Conservation (phyloP, 345 rosid species). For the Balakata baccata region DNA sequence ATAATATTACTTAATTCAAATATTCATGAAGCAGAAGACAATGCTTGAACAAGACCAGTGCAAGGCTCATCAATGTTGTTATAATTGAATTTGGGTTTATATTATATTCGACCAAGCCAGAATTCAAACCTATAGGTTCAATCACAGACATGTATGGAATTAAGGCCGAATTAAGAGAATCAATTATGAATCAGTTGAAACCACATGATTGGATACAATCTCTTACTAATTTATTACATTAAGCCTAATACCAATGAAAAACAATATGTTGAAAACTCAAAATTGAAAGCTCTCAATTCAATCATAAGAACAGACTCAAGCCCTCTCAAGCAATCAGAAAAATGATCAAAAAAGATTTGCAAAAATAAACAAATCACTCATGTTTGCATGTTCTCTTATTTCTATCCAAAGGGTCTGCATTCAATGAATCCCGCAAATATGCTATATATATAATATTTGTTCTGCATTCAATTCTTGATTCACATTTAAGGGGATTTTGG, state of each 20-base stretch:
- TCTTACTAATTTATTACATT: background rate
- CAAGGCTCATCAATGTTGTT: background rate
- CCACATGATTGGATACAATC: background rate
- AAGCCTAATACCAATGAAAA: background rate
- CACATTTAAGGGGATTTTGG: too few species aligned
- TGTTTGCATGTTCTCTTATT: background rate
- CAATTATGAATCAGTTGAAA: background rate
- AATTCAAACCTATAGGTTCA: background rate
- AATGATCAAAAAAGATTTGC: background rate
- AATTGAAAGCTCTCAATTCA: background rate
- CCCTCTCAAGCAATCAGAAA: background rate
- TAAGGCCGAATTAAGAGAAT: background rate
- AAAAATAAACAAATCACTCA: background rate
- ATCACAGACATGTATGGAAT: background rate
- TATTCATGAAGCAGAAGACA: background rate
- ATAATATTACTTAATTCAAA: background rate
- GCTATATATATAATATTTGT: background rate
- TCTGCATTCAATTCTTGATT: background rate
- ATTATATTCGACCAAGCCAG: background rate
- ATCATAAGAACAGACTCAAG: background rate
- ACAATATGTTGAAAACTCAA: background rate
- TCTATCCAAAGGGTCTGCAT: background rate
- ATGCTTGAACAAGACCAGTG: background rate
- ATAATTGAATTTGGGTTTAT: background rate
- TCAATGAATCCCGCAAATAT: background rate